Evolutionary conservation across 2,329 filamentous ascomycete species (phyloP), one percentile per base, ranked within the genome.

Genomic region (Fusarium sp.): DNA sequence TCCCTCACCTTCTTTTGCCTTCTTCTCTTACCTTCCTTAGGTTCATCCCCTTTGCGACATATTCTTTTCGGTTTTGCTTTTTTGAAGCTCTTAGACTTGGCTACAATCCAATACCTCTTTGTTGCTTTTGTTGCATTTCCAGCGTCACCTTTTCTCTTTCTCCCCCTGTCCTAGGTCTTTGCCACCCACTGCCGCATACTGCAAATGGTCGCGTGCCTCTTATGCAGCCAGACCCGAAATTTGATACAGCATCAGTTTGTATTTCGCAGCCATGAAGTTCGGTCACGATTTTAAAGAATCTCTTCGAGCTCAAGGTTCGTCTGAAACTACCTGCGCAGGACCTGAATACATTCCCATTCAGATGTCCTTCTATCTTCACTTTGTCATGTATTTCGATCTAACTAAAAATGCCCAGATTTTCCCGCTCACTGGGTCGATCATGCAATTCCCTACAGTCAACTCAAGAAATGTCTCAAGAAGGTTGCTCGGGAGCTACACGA

Each of bases 401-500:
- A 64, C 40, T 37, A 34, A 40, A 47, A 37, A 15, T 26, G 40
- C 33, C 20, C 44, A 84, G 91, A 87, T 69, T 97, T 93, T 76
- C 93, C 93, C 9, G 81, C 86, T 50, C 88, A 90, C 75, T 90
- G 87, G 88, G 81, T 94, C 49, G 85, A 91, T 44, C 89, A 89
- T 30, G 93, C 93, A 49, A 92, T 97, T 65, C 92, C 92, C 4
- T 97, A 97, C 77, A 87, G 90, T 44, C 88, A 93, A 78, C 86
- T 97, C 58, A 97, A 97, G 80, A 97, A 97, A 82, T 92, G 92
- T 79, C 90, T 97, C 76, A 95, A 94, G 76, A 90, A 90, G 76
- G 90, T 97, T 50, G 88, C 90, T 69, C 81, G 83, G 52, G 92
- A 97, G 81, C 84, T 97, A 53, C 81, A 84, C 40, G 84, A 85